phyloP scores from a whole-genome alignment of 1,284 basidiomycete genomes.

The Fomitiporia mediterranea region DNA sequence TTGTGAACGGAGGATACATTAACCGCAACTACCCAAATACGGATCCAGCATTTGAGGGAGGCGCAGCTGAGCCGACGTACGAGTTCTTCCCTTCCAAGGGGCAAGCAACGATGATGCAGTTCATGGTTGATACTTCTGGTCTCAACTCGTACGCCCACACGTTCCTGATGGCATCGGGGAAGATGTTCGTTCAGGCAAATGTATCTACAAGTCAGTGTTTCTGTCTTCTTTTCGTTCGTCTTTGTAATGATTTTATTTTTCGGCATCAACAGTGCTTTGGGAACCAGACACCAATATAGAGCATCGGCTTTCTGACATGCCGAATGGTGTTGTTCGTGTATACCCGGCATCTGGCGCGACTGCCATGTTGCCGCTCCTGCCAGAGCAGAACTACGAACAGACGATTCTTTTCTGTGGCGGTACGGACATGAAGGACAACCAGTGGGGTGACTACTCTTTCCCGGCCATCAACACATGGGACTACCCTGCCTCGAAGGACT shows the following conservation, averaged over 20 bases:
- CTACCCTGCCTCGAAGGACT: slow-evolving; percentile 58
- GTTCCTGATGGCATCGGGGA: slow-evolving; percentile 82
- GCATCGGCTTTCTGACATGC: slow-evolving; percentile 58
- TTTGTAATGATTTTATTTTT: slow-evolving; percentile 20
- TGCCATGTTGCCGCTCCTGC: slow-evolving; percentile 88
- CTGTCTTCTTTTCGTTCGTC: slow-evolving; percentile 15
- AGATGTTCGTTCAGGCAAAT: slow-evolving; percentile 83
- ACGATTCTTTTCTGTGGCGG: slow-evolving; percentile 91
- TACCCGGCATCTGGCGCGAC: slow-evolving; percentile 91
- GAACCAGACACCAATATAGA: slow-evolving; percentile 57
- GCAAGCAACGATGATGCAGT: slow-evolving; percentile 60
- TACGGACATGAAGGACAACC: slow-evolving; percentile 64
- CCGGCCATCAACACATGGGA: slow-evolving; percentile 64
- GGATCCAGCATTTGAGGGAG: slow-evolving; percentile 62
- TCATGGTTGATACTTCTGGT: slow-evolving; percentile 80
- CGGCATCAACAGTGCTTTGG: slow-evolving; percentile 49
- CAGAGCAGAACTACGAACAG: slow-evolving; percentile 82
- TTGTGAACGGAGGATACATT: slow-evolving; percentile 83
- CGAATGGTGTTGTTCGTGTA: slow-evolving; percentile 66
- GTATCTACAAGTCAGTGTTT: slow-evolving; percentile 59
- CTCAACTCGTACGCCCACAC: slow-evolving; percentile 88
- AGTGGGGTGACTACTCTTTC: slow-evolving; percentile 70
- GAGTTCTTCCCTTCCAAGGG: slow-evolving; percentile 80
- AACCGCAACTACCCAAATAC: slow-evolving; percentile 76
- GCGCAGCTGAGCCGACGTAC: slow-evolving; percentile 62